A percentile compares a stretch with the other conserved stretches of the same genome.
phyloP scores from a whole-genome alignment of 139 green algal species.

The Raphidocelis subcapitata region DNA sequence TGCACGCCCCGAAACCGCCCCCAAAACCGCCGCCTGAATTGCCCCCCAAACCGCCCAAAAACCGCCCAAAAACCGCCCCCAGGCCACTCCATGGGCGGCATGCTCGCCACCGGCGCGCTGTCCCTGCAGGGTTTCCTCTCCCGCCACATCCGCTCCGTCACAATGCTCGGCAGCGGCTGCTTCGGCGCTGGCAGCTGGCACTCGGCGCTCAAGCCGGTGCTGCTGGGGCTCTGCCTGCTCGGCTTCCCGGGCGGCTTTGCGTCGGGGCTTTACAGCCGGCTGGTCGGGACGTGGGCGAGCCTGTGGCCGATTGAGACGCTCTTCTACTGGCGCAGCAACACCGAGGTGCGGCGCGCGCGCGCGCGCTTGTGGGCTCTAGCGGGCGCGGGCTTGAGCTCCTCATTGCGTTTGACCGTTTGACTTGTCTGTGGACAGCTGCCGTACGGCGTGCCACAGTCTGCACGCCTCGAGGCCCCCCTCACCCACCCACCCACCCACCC shows the following conservation, averaged over 20 bases:
- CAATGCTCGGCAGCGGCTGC: constrained; percentile 24
- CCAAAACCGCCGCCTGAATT: too few species aligned
- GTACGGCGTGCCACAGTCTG: too few species aligned
- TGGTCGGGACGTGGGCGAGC: neutral
- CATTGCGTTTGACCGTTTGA: too few species aligned
- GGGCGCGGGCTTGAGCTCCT: too few species aligned
- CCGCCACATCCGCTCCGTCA: neutral
- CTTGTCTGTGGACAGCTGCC: too few species aligned
- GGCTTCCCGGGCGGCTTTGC: constrained; percentile 22
- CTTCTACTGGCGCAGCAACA: constrained; percentile 29
- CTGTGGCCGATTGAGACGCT: constrained; percentile 15
- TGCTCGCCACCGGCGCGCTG: constrained; percentile 23
- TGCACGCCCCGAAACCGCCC: too few species aligned
- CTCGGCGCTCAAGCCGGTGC: neutral
- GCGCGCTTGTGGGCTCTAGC: too few species aligned
- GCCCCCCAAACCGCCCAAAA: too few species aligned
- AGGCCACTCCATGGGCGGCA: constrained; percentile 12
- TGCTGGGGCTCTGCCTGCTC: neutral
- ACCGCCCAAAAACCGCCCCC: too few species aligned
- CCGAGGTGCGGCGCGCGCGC: neutral
- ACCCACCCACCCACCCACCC: too few species aligned
- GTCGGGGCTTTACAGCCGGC: neutral
- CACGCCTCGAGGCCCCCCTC: too few species aligned
- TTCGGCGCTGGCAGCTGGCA: constrained; percentile 29
- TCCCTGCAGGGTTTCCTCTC: constrained; percentile 5